A percentile compares a stretch with the other conserved stretches of the same genome.
phyloP scores from a whole-genome alignment of 2,329 filamentous ascomycete species.

The Pyrenochaeta sp. region DNA sequence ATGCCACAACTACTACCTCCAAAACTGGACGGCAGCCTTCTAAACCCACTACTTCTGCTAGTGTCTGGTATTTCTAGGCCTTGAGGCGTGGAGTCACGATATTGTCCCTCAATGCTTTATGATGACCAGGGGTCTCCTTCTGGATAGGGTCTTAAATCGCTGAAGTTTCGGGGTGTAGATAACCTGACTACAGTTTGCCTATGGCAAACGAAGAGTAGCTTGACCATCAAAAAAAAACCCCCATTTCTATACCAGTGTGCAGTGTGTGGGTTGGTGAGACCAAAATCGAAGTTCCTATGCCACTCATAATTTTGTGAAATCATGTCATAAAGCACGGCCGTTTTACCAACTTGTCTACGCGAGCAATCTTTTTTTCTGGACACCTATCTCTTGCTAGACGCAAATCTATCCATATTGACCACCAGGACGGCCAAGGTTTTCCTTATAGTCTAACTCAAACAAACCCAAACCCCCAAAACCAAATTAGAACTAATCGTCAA shows the following conservation, averaged over 20 bases:
- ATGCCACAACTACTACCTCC: constrained; percentile 26
- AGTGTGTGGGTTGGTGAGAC: background rate
- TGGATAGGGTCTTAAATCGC: constrained; percentile 11
- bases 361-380: too few species aligned
- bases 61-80: constrained; percentile 16
- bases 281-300: background rate
- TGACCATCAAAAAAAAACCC: background rate
- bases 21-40: constrained; percentile 25
- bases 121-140: constrained; percentile 27
- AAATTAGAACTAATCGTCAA: too few species aligned
- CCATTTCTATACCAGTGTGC: background rate
- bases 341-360: too few species aligned
- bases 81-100: constrained; percentile 12
- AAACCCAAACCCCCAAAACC: too few species aligned
- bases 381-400: too few species aligned
- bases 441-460: too few species aligned
- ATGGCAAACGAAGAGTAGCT: background rate
- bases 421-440: too few species aligned
- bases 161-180: constrained; percentile 12
- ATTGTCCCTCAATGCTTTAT: constrained; percentile 8
- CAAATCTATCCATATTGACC: too few species aligned
- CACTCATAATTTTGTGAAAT: background rate
- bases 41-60: constrained; percentile 17
- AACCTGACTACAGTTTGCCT: background rate
- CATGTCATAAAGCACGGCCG: background rate